Evolutionary conservation across 106 monocot species (phyloP).

Genomic region (Phalaenopsis equestris): DNA sequence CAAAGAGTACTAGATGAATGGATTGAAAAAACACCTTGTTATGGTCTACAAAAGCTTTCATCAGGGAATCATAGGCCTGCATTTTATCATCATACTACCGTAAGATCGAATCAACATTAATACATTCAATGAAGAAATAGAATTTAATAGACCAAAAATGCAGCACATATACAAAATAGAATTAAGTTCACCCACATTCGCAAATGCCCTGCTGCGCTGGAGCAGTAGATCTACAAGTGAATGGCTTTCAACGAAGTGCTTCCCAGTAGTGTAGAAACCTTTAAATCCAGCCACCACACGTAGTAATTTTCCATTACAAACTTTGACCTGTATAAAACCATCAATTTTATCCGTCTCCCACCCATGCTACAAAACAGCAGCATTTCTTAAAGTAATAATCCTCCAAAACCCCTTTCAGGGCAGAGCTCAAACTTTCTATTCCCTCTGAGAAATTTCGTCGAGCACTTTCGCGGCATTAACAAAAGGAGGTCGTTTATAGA

Average conservation of each 20-base stretch:
- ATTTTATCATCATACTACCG: slow-evolving; percentile 8
- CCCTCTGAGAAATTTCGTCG: neutral
- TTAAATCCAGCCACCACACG: slow-evolving; percentile 50
- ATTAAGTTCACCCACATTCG: slow-evolving; percentile 48
- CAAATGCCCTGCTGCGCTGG: slow-evolving; percentile 81
- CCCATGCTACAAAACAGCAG: neutral
- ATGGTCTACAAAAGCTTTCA: slow-evolving; percentile 94
- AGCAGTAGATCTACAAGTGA: slow-evolving; percentile 77
- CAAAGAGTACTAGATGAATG: neutral
- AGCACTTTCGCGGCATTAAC: neutral
- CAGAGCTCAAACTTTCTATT: neutral
- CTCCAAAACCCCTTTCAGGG: neutral
- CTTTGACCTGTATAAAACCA: slow-evolving; percentile 59
- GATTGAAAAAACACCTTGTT: slow-evolving; percentile 57
- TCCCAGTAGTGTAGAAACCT: slow-evolving; percentile 67
- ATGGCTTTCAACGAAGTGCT: slow-evolving; percentile 40
- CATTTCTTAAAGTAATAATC: neutral
- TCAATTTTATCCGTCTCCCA: neutral
- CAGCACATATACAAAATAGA: neutral
- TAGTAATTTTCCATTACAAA: slow-evolving; percentile 82
- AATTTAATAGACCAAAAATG: neutral
- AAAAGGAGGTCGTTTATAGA: neutral
- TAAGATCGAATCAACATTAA: neutral
- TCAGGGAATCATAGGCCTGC: slow-evolving; percentile 84
- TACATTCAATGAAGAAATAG: neutral